phyloP scores from a whole-genome alignment of 257 asterid species.

The Vinca minor region DNA sequence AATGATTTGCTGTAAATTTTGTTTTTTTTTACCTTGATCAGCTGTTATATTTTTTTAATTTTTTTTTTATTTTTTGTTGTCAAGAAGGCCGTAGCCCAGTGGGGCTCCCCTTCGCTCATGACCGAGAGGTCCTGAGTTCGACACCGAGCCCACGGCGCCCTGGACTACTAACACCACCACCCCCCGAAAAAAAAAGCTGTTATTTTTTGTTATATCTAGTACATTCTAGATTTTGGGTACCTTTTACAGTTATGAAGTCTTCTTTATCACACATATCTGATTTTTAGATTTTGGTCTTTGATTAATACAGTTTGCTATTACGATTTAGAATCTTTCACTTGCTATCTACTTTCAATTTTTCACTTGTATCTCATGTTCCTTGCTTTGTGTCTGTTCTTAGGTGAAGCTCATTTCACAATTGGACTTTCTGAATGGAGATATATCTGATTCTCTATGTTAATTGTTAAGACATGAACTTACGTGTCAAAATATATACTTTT shows the following conservation, averaged over 20 bases:
- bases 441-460: neutral
- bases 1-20: constrained; percentile 4
- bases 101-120: no score
- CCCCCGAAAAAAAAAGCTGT: no score
- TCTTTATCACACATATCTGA: no score
- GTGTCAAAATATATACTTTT: neutral
- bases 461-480: neutral
- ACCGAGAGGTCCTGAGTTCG: no score
- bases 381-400: neutral
- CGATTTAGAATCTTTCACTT: neutral
- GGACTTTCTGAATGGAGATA: neutral
- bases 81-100: no score
- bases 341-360: neutral
- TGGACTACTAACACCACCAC: no score
- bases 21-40: neutral
- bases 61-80: no score
- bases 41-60: neutral
- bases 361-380: neutral
- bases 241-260: no score
- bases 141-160: no score
- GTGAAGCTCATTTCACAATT: neutral
- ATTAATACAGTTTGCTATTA: neutral
- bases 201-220: neutral
- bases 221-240: no score
- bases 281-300: neutral